These are phyloP conservation scores for Ogataea ramenticola DNA, from an alignment of 805 yeast species.

Conservation along the genomic window DNA sequence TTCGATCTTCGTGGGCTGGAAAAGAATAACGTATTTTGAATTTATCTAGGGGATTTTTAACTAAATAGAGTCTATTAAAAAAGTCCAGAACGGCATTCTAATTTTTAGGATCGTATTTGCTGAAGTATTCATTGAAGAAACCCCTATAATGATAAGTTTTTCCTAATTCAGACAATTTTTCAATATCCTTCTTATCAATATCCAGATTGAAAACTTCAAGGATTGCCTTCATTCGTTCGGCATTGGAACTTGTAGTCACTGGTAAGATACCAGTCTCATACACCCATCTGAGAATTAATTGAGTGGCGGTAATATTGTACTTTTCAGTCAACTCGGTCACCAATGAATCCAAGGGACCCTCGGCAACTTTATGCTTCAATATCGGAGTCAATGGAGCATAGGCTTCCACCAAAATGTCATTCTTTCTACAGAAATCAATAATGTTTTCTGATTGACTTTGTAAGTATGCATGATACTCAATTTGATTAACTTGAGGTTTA, in stretches of 20 bases:
- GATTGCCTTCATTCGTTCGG: conserved; percentile 48
- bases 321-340: conserved; percentile 41
- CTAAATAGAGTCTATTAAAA: too few species aligned
- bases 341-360: conserved; percentile 31
- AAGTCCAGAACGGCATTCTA: too few species aligned
- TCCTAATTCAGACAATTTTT: conserved; percentile 36
- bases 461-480: conserved; percentile 60
- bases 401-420: conserved; percentile 52
- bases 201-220: conserved; percentile 49
- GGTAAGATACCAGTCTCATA: conserved; percentile 60
- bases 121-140: conserved; percentile 14
- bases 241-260: conserved; percentile 62
- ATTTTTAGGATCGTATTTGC: neutral
- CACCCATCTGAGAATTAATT: conserved; percentile 64
- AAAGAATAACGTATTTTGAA: too few species aligned
- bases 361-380: conserved; percentile 30
- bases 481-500: conserved; percentile 59
- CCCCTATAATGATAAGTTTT: conserved; percentile 16
- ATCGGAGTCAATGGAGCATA: conserved; percentile 68
- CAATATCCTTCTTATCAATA: conserved; percentile 44
- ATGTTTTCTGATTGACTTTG: conserved; percentile 57
- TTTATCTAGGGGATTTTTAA: too few species aligned
- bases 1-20: too few species aligned
- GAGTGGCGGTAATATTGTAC: conserved; percentile 54
- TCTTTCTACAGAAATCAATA: conserved; percentile 39